Evolutionary conservation across 768 basidiomycete genomes (phyloP).

Genomic region (Lentinula boryana): DNA sequence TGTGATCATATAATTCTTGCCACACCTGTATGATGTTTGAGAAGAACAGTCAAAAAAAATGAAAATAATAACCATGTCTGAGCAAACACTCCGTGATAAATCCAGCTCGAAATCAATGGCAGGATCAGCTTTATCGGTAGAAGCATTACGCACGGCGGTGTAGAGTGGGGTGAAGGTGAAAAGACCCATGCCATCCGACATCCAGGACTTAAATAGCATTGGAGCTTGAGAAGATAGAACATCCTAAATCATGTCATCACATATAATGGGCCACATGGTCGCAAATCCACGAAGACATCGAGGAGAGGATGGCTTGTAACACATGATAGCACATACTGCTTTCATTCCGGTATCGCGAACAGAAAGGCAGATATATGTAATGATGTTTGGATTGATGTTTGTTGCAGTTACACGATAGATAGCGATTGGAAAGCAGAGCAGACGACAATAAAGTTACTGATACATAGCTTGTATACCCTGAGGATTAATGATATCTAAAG

Average conservation of each 20-base stretch:
- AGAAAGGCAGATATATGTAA: too few species aligned
- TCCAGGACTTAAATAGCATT: not conserved
- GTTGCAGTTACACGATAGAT: not conserved
- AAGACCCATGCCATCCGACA: not conserved
- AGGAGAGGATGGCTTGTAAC: not conserved
- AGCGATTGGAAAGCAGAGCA: not conserved
- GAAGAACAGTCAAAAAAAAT: too few species aligned
- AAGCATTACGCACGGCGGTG: not conserved
- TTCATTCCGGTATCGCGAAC: not conserved
- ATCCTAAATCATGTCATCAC: not conserved
- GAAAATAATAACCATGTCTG: not conserved
- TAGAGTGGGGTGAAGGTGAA: not conserved
- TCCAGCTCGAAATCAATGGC: not conserved
- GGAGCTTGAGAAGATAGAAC: not conserved
- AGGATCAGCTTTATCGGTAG: too few species aligned
- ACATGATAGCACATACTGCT: not conserved
- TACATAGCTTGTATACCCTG: not conserved
- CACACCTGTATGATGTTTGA: not conserved
- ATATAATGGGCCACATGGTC: not conserved
- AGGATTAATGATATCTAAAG: not conserved
- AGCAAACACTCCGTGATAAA: not conserved
- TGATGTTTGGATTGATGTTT: too few species aligned
- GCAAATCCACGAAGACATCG: not conserved
- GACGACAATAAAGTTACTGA: not conserved
- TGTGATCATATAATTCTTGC: constrained; percentile 44